Percentiles rank a stretch among this genome's conserved stretches.
phyloP scores from a whole-genome alignment of 495 filamentous ascomycete genomes.

The Podospora bellae-mahoneyi region DNA sequence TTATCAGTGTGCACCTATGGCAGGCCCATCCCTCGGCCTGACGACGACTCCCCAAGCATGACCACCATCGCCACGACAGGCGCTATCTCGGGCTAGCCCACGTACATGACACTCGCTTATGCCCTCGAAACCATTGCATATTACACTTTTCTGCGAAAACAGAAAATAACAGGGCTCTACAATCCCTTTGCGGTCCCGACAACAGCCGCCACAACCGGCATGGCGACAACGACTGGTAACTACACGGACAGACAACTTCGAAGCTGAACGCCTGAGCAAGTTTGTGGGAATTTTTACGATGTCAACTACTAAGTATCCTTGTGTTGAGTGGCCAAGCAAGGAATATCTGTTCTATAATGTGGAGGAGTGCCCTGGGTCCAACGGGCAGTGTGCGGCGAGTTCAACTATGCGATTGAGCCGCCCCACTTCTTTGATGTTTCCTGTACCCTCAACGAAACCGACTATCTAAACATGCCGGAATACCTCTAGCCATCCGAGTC shows the following conservation, averaged over 20 bases:
- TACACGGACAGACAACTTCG: not conserved
- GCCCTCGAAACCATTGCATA: not conserved
- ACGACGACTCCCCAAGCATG: not conserved
- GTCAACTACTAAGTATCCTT: not conserved
- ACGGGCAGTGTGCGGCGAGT: not conserved
- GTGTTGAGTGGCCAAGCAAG: not conserved
- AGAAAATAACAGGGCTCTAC: not conserved
- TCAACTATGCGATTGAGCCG: not conserved
- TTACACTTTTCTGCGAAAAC: not conserved
- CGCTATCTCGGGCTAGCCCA: not conserved
- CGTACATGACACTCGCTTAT: not conserved
- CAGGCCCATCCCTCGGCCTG: not conserved
- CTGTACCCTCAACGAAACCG: not conserved
- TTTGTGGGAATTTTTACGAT: not conserved
- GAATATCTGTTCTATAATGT: not conserved
- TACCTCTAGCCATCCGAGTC: not conserved
- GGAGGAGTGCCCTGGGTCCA: not conserved
- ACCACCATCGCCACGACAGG: not conserved
- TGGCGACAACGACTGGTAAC: not conserved
- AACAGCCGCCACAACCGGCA: not conserved
- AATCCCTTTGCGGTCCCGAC: not conserved
- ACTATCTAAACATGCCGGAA: not conserved
- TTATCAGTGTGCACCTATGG: not conserved
- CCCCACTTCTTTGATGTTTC: not conserved
- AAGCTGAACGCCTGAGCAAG: too few species aligned